Percentiles rank a stretch among this genome's conserved stretches.
Conservation (phyloP, 225 moss, liverwort and hornwort genomes). For the Takakia lepidozioides region DNA sequence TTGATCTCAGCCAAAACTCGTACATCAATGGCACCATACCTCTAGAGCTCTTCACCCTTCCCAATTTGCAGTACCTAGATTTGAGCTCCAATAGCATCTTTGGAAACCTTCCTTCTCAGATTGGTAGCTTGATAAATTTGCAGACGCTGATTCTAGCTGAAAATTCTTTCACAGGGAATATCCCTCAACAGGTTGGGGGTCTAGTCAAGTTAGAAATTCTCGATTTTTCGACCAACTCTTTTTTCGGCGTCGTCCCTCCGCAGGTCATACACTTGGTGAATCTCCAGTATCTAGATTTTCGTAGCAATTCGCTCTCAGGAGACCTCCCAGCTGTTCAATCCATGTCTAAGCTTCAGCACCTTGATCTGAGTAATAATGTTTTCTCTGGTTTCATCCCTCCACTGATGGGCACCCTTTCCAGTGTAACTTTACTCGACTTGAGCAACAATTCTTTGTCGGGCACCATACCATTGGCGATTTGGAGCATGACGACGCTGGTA, state of each 20-base stretch:
- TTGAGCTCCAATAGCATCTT: constrained; percentile 43
- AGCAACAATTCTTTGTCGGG: constrained; percentile 57
- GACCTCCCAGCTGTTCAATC: constrained; percentile 27
- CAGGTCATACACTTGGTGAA: constrained; percentile 36
- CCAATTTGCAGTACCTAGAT: constrained; percentile 39
- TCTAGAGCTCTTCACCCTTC: constrained; percentile 25
- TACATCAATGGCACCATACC: neutral
- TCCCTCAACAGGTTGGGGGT: constrained; percentile 56
- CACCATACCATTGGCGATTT: constrained; percentile 46
- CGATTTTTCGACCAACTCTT: constrained; percentile 39
- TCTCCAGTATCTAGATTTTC: constrained; percentile 25
- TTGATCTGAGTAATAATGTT: constrained; percentile 25
- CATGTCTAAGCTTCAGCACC: constrained; percentile 11
- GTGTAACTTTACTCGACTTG: constrained; percentile 37
- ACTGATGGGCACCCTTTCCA: constrained; percentile 31
- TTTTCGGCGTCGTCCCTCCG: constrained; percentile 31
- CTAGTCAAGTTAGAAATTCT: constrained; percentile 28
- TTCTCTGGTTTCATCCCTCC: constrained; percentile 39
- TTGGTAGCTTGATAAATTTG: constrained; percentile 35
- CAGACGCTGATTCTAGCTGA: constrained; percentile 34
- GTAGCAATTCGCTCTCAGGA: constrained; percentile 27
- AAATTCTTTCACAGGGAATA: constrained; percentile 40
- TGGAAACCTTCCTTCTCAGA: constrained; percentile 27
- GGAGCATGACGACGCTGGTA: constrained; percentile 28
- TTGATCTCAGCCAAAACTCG: constrained; percentile 38